Percentiles rank a stretch among this genome's conserved stretches.
Evolutionary conservation across 169 alveolate species (phyloP).

Genomic region (Plasmodium chabaudi): DNA sequence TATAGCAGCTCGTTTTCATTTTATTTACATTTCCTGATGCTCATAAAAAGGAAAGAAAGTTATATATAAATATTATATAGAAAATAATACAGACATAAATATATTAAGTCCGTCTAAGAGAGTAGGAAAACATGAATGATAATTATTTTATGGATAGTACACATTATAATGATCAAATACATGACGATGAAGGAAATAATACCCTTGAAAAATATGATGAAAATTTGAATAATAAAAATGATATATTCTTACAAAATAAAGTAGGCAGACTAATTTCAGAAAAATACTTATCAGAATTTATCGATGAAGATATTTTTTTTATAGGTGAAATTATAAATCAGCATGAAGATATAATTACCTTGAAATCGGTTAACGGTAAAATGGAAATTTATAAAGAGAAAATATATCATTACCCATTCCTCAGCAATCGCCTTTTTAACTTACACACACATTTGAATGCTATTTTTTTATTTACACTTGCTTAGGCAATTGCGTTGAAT

Average conservation of each 20-base stretch:
- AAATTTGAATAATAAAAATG: background rate
- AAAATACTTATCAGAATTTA: conserved; percentile 47
- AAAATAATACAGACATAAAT: background rate
- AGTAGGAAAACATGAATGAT: background rate
- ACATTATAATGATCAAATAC: background rate
- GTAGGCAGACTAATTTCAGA: conserved; percentile 59
- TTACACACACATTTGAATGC: background rate
- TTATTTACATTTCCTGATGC: too few relatives aligned
- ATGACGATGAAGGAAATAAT: background rate
- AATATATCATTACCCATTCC: background rate
- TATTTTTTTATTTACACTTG: too few relatives aligned
- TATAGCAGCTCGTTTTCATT: too few relatives aligned
- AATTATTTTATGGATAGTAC: background rate
- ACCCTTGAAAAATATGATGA: background rate
- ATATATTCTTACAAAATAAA: conserved; percentile 1
- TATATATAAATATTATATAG: background rate
- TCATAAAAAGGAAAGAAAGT: background rate
- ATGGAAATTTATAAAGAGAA: background rate
- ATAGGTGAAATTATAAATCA: conserved; percentile 49
- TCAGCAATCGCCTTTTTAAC: background rate
- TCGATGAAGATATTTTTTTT: conserved; percentile 57
- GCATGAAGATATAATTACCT: conserved; percentile 13
- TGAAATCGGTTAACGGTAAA: conserved; percentile 71
- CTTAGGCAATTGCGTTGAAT: conserved; percentile 55
- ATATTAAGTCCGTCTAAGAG: background rate